A percentile compares a stretch with the other conserved stretches of the same genome.
Conservation (phyloP, 192 early-diverging fungal species). For the Kappamyces sp. region DNA sequence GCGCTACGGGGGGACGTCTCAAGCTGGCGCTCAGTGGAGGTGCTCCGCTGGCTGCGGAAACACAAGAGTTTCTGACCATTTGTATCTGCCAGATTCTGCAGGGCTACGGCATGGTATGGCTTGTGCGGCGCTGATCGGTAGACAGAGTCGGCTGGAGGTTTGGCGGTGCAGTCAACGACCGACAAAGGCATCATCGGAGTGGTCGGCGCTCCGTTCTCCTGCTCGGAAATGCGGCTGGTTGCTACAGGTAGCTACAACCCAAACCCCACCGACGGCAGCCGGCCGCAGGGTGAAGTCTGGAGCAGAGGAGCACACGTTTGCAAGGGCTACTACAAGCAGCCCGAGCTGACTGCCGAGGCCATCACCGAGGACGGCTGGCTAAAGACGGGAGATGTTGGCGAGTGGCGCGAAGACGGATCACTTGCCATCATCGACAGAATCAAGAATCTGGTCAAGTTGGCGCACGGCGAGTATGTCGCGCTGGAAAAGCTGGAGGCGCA, state of each 20-base stretch:
- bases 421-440: conserved; percentile 83
- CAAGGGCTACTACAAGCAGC: conserved; percentile 73
- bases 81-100: conserved; percentile 72
- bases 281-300: conserved; percentile 79
- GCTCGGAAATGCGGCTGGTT: conserved; percentile 70
- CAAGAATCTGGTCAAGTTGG: conserved; percentile 91
- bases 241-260: conserved; percentile 46
- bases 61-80: conserved; percentile 74
- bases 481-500: conserved; percentile 89
- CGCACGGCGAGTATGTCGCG: conserved; percentile 84
- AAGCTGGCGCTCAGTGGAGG: conserved; percentile 78
- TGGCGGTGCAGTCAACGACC: conserved; percentile 60
- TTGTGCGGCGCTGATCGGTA: neutral
- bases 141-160: conserved; percentile 66
- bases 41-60: conserved; percentile 82
- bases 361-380: conserved; percentile 80
- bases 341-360: conserved; percentile 56
- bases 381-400: conserved; percentile 84
- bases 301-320: conserved; percentile 74
- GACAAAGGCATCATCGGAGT: conserved; percentile 42
- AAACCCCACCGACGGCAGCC: conserved; percentile 31
- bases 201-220: conserved; percentile 69
- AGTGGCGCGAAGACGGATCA: conserved; percentile 71
- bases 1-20: conserved; percentile 79
- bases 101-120: conserved; percentile 68